Conservation (phyloP, 768 basidiomycete species). For the Pisolithus tinctorius region DNA sequence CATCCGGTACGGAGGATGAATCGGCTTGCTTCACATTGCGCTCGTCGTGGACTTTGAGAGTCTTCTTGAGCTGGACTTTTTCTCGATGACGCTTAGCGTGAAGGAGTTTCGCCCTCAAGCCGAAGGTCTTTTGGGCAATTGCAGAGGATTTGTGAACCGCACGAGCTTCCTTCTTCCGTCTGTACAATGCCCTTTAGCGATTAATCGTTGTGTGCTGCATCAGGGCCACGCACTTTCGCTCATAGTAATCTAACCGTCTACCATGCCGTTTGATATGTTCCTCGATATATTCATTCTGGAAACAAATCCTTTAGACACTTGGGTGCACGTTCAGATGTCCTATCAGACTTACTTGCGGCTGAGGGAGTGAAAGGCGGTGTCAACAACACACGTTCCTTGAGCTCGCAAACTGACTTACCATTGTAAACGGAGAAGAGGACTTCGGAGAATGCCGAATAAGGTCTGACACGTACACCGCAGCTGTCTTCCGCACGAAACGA, state of each 20-base stretch:
- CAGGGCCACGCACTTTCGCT: slow-evolving; percentile 67
- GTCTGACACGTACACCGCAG: background rate
- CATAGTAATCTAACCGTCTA: slow-evolving; percentile 90
- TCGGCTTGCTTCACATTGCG: slow-evolving; percentile 95
- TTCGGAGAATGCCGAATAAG: slow-evolving; percentile 24
- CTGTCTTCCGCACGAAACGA: background rate
- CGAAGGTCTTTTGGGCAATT: slow-evolving; percentile 88
- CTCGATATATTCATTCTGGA: slow-evolving; percentile 97
- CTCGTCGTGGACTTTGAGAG: slow-evolving; percentile 99
- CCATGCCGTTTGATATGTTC: slow-evolving; percentile 98
- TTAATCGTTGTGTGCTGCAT: background rate
- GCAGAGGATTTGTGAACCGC: slow-evolving; percentile 73
- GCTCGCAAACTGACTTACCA: slow-evolving; percentile 17
- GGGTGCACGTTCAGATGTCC: background rate
- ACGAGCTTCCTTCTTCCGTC: slow-evolving; percentile 80
- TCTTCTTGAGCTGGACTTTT: slow-evolving; percentile 98
- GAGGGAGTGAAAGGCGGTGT: slow-evolving; percentile 7
- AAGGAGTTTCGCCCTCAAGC: slow-evolving; percentile 95
- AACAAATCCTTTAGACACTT: slow-evolving; percentile 7
- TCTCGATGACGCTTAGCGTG: slow-evolving; percentile 95
- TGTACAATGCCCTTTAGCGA: slow-evolving; percentile 20
- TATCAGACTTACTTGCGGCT: slow-evolving; percentile 57
- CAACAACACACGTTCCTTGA: slow-evolving; percentile 1
- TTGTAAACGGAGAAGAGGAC: slow-evolving; percentile 7
- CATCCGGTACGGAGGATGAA: slow-evolving; percentile 74